Base-by-base conservation (phyloP, 2,329 filamentous ascomycete species). In the Blumeria hordei region DNA sequence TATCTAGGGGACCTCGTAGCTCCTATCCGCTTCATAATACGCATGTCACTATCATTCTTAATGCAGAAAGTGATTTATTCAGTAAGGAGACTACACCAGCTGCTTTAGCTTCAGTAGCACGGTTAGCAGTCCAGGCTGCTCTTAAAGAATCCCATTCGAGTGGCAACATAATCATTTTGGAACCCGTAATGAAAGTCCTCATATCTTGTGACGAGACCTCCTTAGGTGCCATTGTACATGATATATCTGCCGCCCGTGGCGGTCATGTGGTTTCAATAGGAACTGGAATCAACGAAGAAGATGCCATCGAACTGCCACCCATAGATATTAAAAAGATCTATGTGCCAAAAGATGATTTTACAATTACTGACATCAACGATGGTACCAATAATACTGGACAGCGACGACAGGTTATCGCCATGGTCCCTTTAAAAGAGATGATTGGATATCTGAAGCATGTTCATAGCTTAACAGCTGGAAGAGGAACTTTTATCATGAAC, bases 371-470 rank as follows among this genome's bases (percentile, higher is more conserved):
- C 68, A 28, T 28, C 21, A 39, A 69, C 68, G 36, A 68, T 69
- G 55, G 69, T 72, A 49, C 72, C 70, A 69, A 71, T 74, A 56
- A 75, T 3, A 60, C 64, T 36, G 63, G 64, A 3, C 67, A 73
- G 35, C 76, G 78, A 56, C 67, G 74, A 55, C 74, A 82, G 53
- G 86, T 98, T 60, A 80, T 83, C 10, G 92, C 88, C 21, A 80
- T 85, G 62, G 90, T 96, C 33, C 92, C 92, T 35, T 73, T 96
- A 62, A 93, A 92, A 69, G 90, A 96, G 68, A 95, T 96, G 86
- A 81, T 96, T 37, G 85, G 90, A 44, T 98, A 96, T 67, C 72
- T 96, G 61, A 86, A 87, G 66, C 85, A 93, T 65, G 69, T 98
- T 59, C 74, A 92, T 54, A 88, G 86, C 68, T 75, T 94, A 71